A percentile compares a stretch with the other conserved stretches of the same genome.
These are phyloP conservation scores for Solanum hybrid DNA, from an alignment of 305 asterid species.

Conservation along the genomic window DNA sequence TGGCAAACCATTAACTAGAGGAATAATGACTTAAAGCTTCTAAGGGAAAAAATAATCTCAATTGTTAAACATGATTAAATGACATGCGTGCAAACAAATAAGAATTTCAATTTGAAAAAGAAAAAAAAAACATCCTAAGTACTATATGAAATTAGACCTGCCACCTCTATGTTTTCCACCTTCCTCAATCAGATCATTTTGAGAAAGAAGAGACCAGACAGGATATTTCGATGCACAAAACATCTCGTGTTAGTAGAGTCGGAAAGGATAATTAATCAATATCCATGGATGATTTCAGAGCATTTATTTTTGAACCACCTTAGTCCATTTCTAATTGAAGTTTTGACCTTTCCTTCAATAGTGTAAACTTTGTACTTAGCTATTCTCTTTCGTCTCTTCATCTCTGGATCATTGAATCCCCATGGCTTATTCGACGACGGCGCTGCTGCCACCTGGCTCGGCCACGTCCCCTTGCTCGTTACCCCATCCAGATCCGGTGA, in stretches of 20 bases:
- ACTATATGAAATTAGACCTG: neutral
- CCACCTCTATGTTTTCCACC: neutral
- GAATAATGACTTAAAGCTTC: neutral
- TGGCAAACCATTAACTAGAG: neutral
- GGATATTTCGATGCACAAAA: neutral
- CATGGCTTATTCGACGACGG: conserved; percentile 29
- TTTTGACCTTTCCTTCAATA: conserved; percentile 63
- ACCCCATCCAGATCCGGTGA: conserved; percentile 14
- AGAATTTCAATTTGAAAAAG: neutral
- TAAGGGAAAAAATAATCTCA: neutral
- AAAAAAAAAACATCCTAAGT: neutral
- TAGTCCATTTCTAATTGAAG: conserved; percentile 51
- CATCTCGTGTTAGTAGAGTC: neutral
- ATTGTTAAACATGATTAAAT: neutral
- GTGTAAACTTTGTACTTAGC: conserved; percentile 59
- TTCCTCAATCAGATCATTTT: neutral
- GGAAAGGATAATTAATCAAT: neutral
- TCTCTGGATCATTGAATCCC: conserved; percentile 51
- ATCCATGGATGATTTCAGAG: conserved; percentile 59
- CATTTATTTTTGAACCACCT: conserved; percentile 72
- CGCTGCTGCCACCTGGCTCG: conserved; percentile 3
- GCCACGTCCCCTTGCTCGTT: neutral
- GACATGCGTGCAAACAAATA: neutral
- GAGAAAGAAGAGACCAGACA: neutral
- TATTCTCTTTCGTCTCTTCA: conserved; percentile 62